Base-by-base conservation (phyloP, 495 filamentous ascomycete species). In the Penicillium cataractarum region DNA sequence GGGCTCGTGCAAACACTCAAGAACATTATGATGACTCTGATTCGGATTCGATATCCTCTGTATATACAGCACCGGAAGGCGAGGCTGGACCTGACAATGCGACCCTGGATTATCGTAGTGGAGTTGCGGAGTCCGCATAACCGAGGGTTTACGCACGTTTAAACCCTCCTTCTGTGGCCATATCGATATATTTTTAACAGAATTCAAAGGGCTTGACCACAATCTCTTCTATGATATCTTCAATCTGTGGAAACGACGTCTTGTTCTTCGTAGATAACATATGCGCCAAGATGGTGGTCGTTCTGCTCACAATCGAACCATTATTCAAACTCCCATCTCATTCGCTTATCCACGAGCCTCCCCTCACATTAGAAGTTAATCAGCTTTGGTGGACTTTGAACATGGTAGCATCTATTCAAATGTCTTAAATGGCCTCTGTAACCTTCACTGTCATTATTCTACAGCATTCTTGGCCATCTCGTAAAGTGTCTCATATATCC, bases 31-130 rank as follows among this genome's bases (percentile, higher is more conserved):
- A 57, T 27, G 21, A 10, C 7, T 65, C 60, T 7, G 64, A 64
- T 19, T 57, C 56, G 21, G 58, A 63, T n/a, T 70, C 67, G 3
- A 61, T 65, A 26, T 62, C 63, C 22, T 65, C 65, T 13, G 65
- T 70, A n/a, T 69, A 72, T 46, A 72, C 70, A 29, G 70, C 70
- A 13, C 61, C 60, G 17, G 67, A 73, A 21, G 57, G 49, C 0
- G 31, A 37, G 19, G 10, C 24, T 24, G 21, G 6, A 27, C 44
- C 31, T 50, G 56, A 24, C 15, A n/a, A 29, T 17, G 10, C 56
- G 8, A 29, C 6, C 10, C 15, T 27, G 44, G 13, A 27, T 48
- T 6, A 17, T 29, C 12, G 7, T 22, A 12, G 9, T 24, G n/a
- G 42, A 4, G 21, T 46, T 4, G 8, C 13, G 9, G 21, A 24